Evolutionary conservation across 352 stramenopile species (phyloP).

Genomic region (Thraustochytrium striatum): DNA sequence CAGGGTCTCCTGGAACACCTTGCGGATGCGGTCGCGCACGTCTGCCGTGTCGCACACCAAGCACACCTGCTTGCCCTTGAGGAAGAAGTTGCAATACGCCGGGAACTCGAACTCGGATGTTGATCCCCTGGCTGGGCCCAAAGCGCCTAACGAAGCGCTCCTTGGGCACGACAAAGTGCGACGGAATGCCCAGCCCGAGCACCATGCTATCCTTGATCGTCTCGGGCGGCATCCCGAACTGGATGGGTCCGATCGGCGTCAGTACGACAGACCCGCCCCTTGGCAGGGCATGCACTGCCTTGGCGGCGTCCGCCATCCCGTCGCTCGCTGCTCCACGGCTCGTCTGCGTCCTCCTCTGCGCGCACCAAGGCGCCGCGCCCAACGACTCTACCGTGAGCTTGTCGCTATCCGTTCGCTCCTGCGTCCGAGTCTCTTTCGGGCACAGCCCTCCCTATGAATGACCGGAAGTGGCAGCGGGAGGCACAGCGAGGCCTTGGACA

Average conservation of each 20-base stretch:
- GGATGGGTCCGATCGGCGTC: conserved; percentile 70
- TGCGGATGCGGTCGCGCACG: conserved; percentile 70
- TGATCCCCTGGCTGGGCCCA: conserved; percentile 86
- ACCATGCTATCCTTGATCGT: conserved; percentile 96
- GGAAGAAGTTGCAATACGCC: conserved; percentile 95
- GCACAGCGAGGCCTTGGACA: no score
- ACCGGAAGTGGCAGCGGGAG: no score
- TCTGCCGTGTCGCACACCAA: conserved; percentile 72
- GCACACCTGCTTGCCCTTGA: conserved; percentile 76
- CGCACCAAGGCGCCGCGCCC: no score
- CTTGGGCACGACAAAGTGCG: conserved; percentile 88
- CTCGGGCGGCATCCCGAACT: conserved; percentile 89
- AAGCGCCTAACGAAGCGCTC: conserved; percentile 89
- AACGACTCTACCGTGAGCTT: no score
- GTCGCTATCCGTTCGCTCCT: no score
- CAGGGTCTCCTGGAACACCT: conserved; percentile 80
- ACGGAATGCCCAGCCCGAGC: conserved; percentile 81
- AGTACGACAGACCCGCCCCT: conserved; percentile 68
- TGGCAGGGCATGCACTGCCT: conserved; percentile 58
- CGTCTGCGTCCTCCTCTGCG: not conserved
- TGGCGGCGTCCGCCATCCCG: not conserved
- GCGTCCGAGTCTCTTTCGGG: no score
- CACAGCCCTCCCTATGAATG: no score
- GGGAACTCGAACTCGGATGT: conserved; percentile 96
- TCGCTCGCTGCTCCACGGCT: not conserved